These are phyloP conservation scores for Primulina tabacum DNA, from an alignment of 257 asterid genomes.

Conservation along the genomic window DNA sequence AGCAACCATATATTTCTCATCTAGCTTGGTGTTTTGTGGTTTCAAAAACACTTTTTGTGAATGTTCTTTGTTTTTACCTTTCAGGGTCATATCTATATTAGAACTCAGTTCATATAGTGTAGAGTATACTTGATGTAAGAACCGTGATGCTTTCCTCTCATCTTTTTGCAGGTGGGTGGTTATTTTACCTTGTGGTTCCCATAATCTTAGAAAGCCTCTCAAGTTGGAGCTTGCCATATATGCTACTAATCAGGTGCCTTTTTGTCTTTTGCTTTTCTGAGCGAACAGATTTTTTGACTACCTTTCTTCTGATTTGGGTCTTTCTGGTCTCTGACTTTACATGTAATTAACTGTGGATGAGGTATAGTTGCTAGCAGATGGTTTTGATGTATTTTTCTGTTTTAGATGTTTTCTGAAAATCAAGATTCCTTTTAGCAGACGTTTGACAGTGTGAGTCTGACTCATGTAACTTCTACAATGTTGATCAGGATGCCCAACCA, in stretches of 20 bases:
- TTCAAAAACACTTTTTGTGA: not conserved
- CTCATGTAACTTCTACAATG: conserved; percentile 14
- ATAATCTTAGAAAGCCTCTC: conserved; percentile 64
- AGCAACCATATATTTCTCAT: no score
- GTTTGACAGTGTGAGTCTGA: not conserved
- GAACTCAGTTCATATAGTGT: not conserved
- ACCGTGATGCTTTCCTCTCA: conserved; percentile 11
- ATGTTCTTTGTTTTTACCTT: no score
- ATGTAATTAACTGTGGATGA: not conserved
- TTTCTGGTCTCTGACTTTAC: not conserved
- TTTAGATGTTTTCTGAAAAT: not conserved
- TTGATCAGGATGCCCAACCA: conserved; percentile 84
- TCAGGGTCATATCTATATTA: not conserved
- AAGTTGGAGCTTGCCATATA: conserved; percentile 92
- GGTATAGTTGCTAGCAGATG: not conserved
- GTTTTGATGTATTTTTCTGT: not conserved
- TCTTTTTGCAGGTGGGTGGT: conserved; percentile 75
- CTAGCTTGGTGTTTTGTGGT: not conserved
- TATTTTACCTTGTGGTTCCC: conserved; percentile 80
- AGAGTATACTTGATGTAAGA: not conserved
- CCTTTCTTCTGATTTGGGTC: not conserved
- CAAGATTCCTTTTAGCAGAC: not conserved
- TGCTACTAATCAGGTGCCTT: conserved; percentile 53
- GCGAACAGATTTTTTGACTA: not conserved
- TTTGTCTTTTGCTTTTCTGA: conserved; percentile 7